A percentile compares a stretch with the other conserved stretches of the same genome.
Evolutionary conservation across 495 filamentous ascomycete genomes (phyloP).

Genomic region (Aspergillus bertholletiae): DNA sequence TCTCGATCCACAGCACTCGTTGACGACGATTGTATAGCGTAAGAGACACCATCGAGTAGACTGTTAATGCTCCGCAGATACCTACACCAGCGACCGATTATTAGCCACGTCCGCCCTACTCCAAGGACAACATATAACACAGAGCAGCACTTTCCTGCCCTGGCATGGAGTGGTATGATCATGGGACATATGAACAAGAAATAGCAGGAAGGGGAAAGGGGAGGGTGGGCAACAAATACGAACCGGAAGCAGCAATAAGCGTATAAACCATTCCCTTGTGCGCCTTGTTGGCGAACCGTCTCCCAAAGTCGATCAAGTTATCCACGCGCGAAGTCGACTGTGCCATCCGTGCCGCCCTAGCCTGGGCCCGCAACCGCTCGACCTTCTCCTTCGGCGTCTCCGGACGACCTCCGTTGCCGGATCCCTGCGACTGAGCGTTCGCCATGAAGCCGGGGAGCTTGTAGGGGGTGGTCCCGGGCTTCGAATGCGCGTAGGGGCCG

Average conservation of each 20-base stretch:
- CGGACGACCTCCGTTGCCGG: constrained; percentile 31
- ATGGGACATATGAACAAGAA: background rate
- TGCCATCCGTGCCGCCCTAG: constrained; percentile 63
- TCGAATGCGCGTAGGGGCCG: constrained; percentile 79
- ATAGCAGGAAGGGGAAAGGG: background rate
- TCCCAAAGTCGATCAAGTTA: constrained; percentile 59
- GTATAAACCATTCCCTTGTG: constrained; percentile 73
- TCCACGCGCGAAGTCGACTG: constrained; percentile 64
- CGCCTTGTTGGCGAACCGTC: constrained; percentile 75
- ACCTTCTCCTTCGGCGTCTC: constrained; percentile 93
- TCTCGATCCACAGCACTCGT: constrained; percentile 61
- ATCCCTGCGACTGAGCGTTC: constrained; percentile 20
- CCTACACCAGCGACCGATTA: constrained; percentile 39
- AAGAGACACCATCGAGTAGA: constrained; percentile 83
- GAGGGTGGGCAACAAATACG: constrained; percentile 25
- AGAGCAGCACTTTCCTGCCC: no score
- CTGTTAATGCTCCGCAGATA: constrained; percentile 66
- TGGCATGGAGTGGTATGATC: no score
- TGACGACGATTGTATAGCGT: constrained; percentile 78
- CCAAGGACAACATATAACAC: no score
- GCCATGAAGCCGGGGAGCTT: constrained; percentile 35
- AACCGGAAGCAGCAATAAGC: constrained; percentile 80
- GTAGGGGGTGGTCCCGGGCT: constrained; percentile 43
- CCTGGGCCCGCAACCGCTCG: constrained; percentile 75
- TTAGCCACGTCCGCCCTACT: background rate